These are phyloP conservation scores for Cryptococcus sp. DNA, from an alignment of 1,284 basidiomycete species.

Conservation along the genomic window DNA sequence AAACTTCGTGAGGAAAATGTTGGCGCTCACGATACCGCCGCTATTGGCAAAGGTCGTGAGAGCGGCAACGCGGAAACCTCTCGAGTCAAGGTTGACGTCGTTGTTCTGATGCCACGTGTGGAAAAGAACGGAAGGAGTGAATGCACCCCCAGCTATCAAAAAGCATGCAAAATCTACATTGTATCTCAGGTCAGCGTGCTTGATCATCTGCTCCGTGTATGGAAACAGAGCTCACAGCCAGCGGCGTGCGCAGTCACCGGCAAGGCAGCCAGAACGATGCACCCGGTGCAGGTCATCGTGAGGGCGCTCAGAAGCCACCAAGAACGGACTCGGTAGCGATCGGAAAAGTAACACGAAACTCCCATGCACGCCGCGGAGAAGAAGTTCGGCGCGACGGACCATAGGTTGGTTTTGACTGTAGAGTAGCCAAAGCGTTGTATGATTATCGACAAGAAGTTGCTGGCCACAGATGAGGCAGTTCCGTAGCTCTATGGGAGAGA, in stretches of 20 bases:
- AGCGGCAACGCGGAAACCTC: not conserved
- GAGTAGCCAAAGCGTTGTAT: constrained; percentile 58
- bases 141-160: not conserved
- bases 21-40: constrained; percentile 1
- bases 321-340: not conserved
- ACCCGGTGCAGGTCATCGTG: not conserved
- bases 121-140: not conserved
- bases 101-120: not conserved
- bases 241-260: not conserved
- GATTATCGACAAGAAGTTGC: constrained; percentile 59
- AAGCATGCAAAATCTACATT: not conserved
- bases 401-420: constrained; percentile 43
- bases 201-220: not conserved
- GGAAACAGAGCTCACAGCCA: not conserved
- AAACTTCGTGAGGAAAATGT: not conserved
- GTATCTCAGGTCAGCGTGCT: not conserved
- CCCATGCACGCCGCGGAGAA: constrained; percentile 15
- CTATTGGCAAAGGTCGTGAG: constrained; percentile 10
- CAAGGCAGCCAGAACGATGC: not conserved
- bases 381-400: constrained; percentile 59
- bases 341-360: not conserved
- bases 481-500: constrained; percentile 55
- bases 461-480: constrained; percentile 46
- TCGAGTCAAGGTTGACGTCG: constrained; percentile 1
- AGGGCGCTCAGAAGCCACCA: not conserved